Base-by-base conservation (phyloP, 2,329 filamentous ascomycete genomes). In the Pyrenochaeta sp. region DNA sequence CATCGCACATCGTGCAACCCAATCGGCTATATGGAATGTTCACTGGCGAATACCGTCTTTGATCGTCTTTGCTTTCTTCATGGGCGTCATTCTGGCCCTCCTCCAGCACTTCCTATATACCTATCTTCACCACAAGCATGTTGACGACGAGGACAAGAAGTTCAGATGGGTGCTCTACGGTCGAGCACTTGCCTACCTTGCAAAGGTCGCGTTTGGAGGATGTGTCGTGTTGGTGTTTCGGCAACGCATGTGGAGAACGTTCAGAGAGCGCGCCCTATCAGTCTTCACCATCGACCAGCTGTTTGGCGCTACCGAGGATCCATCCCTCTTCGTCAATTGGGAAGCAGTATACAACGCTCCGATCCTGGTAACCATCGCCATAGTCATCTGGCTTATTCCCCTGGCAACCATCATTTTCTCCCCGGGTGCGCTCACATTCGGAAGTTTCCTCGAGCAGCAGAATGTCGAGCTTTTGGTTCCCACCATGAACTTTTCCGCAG, bases 351-450 rank as follows among this genome's bases (percentile, higher is more conserved):
- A 53, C 9, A 62, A 60, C 27, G 64, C 65, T 7, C 63, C 63
- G 8, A 8, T 66, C 1, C 51, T 58, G 7, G 58, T 58, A 2
- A 31, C 43, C 6, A 65, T 71, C 18, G 66, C 67, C 1, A 24
- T 65, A 20, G 49, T 65, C 2, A 62, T 67, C 23, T 72, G 66
- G 67, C 27, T 71, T 2, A 69, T 69, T 15, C 68, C 68, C 9
- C 36, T 72, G 14, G 68, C 68, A 4, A 69, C 67, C 3, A 67
- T 72, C 18, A 67, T 72, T 41, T 67, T 77, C 29, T 66, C 64
- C 5, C 68, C 68, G 8, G 65, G 65, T 18, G 61, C 68, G 2
- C 50, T 71, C 10, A 68, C 66, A 1, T 74, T 76, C 51, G 70
- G 51, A 43, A 68, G 36, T 18, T 67, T 46, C 14, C 41, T 58